A percentile compares a stretch with the other conserved stretches of the same genome.
These are phyloP conservation scores for Lepiota subincarnata DNA, from an alignment of 768 basidiomycete genomes.

Conservation along the genomic window DNA sequence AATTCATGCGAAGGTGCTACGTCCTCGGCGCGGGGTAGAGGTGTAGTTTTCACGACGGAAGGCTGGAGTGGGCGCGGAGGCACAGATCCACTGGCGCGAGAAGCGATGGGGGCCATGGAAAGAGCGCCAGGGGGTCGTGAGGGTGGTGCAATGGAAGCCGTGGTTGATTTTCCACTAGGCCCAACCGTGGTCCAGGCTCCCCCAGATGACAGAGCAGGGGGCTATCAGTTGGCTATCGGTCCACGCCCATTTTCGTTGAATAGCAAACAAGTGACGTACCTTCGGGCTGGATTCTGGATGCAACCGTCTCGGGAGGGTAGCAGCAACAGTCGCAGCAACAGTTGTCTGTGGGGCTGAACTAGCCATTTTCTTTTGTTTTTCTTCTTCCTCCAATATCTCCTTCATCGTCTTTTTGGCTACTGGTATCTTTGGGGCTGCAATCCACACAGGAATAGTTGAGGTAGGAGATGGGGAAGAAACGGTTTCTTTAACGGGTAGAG, in stretches of 20 bases:
- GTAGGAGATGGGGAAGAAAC: slow-evolving; percentile 25
- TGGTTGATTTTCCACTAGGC: slow-evolving; percentile 57
- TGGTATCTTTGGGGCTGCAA: slow-evolving; percentile 49
- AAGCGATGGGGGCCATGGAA: slow-evolving; percentile 15
- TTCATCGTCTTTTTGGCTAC: slow-evolving; percentile 89
- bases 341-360: slow-evolving; percentile 49
- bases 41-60: slow-evolving; percentile 28
- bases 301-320: slow-evolving; percentile 57
- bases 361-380: slow-evolving; percentile 65
- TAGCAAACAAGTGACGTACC: slow-evolving; percentile 32
- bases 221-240: neutral
- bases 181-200: slow-evolving; percentile 89
- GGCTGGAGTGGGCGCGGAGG: slow-evolving; percentile 32
- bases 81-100: slow-evolving; percentile 38
- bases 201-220: slow-evolving; percentile 26
- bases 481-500: slow-evolving; percentile 38
- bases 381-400: slow-evolving; percentile 98
- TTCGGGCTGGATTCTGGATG: slow-evolving; percentile 80
- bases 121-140: slow-evolving; percentile 12
- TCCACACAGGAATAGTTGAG: slow-evolving; percentile 60
- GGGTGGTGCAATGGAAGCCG: slow-evolving; percentile 29
- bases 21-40: slow-evolving; percentile 53
- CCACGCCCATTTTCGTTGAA: neutral
- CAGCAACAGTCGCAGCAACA: slow-evolving; percentile 45
- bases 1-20: slow-evolving; percentile 83